Percentiles rank a stretch among this genome's conserved stretches.
Evolutionary conservation across 495 filamentous ascomycete species (phyloP).

Genomic region (Neurospora sp.): DNA sequence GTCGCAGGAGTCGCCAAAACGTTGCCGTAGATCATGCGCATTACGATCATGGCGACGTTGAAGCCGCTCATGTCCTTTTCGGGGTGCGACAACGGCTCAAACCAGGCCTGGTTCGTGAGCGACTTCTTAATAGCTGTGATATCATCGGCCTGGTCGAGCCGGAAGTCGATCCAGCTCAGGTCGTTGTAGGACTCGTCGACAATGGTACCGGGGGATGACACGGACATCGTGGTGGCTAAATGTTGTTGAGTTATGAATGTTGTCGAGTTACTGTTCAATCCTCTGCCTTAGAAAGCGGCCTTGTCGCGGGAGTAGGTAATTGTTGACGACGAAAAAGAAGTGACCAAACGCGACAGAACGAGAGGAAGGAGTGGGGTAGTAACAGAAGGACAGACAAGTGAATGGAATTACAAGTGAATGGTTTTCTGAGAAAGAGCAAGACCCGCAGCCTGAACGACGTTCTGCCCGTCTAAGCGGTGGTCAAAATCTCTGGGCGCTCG

Average conservation of each 20-base stretch:
- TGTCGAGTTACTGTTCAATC: neutral
- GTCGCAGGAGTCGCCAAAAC: neutral
- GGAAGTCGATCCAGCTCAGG: neutral
- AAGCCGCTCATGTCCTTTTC: neutral
- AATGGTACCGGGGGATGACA: neutral
- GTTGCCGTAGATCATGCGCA: neutral
- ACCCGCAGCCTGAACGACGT: neutral
- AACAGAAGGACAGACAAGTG: neutral
- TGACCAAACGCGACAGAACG: neutral
- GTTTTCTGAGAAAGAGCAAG: neutral
- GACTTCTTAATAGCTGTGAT: neutral
- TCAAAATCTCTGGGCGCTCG: too few relatives aligned
- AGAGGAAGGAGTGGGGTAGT: neutral
- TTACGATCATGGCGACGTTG: neutral
- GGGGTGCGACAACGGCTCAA: neutral
- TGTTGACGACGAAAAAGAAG: neutral
- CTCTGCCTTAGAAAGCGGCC: neutral
- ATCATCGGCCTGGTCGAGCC: neutral
- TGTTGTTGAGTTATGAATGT: neutral
- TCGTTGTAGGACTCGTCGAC: neutral
- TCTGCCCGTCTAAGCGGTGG: neutral
- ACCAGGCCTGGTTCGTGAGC: neutral
- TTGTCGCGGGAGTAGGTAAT: neutral
- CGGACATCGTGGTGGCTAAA: neutral
- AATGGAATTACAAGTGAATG: neutral